Evolutionary conservation across 1,284 basidiomycete species (phyloP), one percentile per base, ranked within the genome.

Genomic region (Rhodotorula sp.): DNA sequence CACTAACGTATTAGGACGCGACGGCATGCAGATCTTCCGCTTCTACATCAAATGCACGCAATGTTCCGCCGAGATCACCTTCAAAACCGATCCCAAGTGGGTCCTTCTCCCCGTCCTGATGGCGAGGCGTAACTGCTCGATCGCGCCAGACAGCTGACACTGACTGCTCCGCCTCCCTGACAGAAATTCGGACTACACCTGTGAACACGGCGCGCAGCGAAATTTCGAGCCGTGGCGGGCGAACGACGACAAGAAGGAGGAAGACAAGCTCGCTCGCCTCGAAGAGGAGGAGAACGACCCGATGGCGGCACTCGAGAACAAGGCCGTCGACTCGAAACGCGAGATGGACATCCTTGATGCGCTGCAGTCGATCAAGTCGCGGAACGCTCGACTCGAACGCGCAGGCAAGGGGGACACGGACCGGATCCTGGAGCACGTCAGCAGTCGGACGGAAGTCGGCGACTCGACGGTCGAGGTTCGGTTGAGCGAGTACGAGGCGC

Each of bases 301-400:
- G 7, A 99, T 99, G 97, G 93, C 94, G 79, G 91, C 88, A 46
- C 85, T 99, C 46, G 97, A 99, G 85, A 91, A 92, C 80, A 88
- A 91, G 65, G 95, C 93, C 61, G 85, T 90, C 63, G 92, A 96
- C 81, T 92, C 91, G 49, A 93, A 96, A 81, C 87, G 95, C 69
- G 97, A 99, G 84, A 99, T 99, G 96, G 97, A 99, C 79, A 91
- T 97, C 68, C 86, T 98, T 77, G 96, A 99, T 81, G 93, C 93
- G 34, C 84, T 99, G 69, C 93, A 97, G 79, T 96, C 98, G 79
- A 92, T 99, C 74, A 87, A 93, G 74, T 91, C 91, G 12, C 86
- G 92, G 52, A 99, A 99, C 81, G 93, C 97, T 1, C 86, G 95
- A 60, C 88, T 94, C 71, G 96, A 98, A 79, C 85, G 91, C 43